phyloP scores from a whole-genome alignment of 768 basidiomycete species.

The Collybia mongolica region DNA sequence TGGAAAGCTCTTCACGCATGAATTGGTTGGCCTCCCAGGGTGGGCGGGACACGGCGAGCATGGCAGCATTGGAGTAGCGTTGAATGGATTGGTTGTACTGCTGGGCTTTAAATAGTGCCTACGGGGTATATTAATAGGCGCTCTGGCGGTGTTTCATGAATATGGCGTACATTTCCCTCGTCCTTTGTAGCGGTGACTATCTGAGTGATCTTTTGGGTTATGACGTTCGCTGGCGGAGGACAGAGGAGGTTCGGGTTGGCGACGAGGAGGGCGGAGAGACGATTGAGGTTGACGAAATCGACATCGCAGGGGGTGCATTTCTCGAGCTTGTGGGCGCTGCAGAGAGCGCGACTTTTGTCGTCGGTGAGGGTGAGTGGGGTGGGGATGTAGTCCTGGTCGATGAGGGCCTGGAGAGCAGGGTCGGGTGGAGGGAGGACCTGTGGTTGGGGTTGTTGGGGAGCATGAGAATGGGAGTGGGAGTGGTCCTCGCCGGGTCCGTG shows the following conservation, averaged over 20 bases:
- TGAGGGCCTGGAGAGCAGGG: conserved; percentile 70
- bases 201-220: conserved; percentile 73
- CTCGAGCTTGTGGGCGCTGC: conserved; percentile 65
- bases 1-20: conserved; percentile 88
- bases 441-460: conserved; percentile 40
- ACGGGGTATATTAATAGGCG: conserved; percentile 23
- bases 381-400: conserved; percentile 69
- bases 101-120: conserved; percentile 80
- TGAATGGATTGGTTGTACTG: conserved; percentile 69
- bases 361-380: conserved; percentile 55
- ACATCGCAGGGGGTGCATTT: conserved; percentile 72
- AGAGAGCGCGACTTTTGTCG: conserved; percentile 57
- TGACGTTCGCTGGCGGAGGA: conserved; percentile 78
- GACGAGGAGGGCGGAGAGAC: conserved; percentile 68
- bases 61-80: conserved; percentile 77
- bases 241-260: conserved; percentile 70
- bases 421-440: conserved; percentile 53
- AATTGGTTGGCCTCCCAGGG: conserved; percentile 86
- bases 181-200: conserved; percentile 83
- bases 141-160: conserved; percentile 5
- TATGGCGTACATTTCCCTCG: conserved; percentile 82
- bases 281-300: conserved; percentile 77
- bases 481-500: conserved; percentile 55
- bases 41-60: conserved; percentile 75
- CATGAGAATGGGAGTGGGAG: conserved; percentile 39